phyloP scores from a whole-genome alignment of 164 flowering plant species.

The Malania oleifera region DNA sequence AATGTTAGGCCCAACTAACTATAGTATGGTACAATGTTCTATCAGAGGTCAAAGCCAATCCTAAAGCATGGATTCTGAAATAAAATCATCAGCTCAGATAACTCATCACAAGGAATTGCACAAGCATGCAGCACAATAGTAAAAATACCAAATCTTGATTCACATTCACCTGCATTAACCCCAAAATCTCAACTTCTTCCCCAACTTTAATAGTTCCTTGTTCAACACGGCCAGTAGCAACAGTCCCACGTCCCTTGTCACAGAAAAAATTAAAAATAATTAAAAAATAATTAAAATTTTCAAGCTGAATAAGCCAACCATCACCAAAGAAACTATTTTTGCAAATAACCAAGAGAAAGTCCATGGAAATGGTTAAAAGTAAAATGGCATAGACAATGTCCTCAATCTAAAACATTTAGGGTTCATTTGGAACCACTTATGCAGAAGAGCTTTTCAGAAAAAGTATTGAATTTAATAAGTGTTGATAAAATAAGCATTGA shows the following conservation, averaged over 20 bases:
- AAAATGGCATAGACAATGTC: no score
- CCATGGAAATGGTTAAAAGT: not conserved
- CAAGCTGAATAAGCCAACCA: no score
- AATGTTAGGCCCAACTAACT: not conserved
- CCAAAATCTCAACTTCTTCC: slow-evolving; percentile 89
- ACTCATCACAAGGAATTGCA: not conserved
- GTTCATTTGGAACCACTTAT: no score
- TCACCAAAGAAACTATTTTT: no score
- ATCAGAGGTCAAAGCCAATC: not conserved
- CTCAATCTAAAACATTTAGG: no score
- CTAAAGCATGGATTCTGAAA: no score
- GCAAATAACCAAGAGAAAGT: not conserved
- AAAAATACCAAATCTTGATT: not conserved
- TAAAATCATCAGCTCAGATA: not conserved
- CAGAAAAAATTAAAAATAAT: slow-evolving; percentile 4
- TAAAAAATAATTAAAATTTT: not conserved
- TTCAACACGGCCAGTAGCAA: slow-evolving; percentile 95
- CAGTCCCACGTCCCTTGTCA: slow-evolving; percentile 94
- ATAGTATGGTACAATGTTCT: not conserved
- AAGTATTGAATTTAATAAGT: no score
- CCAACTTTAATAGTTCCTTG: slow-evolving; percentile 93
- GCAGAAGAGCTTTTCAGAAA: no score
- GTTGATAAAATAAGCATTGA: no score
- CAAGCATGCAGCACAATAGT: not conserved
- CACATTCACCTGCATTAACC: slow-evolving; percentile 55